Conservation (phyloP, 345 rosid genomes). For the Eutrema japonicum region DNA sequence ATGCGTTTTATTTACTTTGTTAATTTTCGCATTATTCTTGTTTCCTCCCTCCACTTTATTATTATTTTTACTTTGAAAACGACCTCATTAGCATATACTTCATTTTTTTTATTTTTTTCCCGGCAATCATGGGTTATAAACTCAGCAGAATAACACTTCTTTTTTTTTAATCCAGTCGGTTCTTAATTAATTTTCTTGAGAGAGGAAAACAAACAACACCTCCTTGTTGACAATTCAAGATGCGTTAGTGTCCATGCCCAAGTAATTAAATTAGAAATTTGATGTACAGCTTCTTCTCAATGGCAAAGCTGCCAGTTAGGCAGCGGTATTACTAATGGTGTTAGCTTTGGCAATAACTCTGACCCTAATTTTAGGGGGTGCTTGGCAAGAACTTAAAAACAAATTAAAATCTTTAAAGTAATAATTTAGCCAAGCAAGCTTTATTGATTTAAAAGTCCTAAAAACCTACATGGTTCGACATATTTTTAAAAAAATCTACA, state of each 20-base stretch:
- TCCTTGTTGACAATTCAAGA: neutral
- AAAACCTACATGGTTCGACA: no score
- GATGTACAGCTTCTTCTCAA: conserved; percentile 10
- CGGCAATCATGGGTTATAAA: conserved; percentile 43
- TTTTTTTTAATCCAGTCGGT: conserved; percentile 12
- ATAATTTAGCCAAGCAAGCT: no score
- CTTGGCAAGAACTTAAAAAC: no score
- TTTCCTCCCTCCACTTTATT: conserved; percentile 34
- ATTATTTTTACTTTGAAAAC: conserved; percentile 36
- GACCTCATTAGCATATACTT: conserved; percentile 29
- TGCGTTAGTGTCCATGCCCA: conserved; percentile 9
- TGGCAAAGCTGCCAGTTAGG: conserved; percentile 33
- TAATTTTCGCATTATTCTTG: conserved; percentile 39
- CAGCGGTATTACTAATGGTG: conserved; percentile 9
- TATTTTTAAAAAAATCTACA: no score
- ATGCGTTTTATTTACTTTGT: conserved; percentile 35
- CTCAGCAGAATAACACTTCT: neutral
- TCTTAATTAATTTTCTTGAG: conserved; percentile 4
- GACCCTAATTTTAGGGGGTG: neutral
- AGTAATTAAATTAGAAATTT: conserved; percentile 2
- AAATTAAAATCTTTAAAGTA: no score
- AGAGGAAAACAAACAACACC: neutral
- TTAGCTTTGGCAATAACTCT: conserved; percentile 20
- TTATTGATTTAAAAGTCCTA: no score
- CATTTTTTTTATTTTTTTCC: neutral